Base-by-base conservation (phyloP, 2,329 filamentous ascomycete species). In the Beauveria sp. region DNA sequence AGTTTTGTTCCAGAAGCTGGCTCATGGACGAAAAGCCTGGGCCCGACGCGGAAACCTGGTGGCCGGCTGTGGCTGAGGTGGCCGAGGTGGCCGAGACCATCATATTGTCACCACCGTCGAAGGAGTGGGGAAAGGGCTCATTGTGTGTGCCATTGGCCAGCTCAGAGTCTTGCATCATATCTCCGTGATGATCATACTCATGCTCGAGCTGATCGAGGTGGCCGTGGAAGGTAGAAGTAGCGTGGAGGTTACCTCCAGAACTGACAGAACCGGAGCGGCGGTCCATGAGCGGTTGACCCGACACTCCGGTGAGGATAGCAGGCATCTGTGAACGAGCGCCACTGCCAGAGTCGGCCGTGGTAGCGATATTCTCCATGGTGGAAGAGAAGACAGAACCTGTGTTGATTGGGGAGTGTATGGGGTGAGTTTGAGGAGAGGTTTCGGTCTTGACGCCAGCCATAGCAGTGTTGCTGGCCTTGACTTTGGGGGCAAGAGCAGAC, bases 141-240 rank as follows among this genome's bases (percentile, higher is more conserved):
- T 7, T n/a, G 12, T 22, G 16, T 20, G 34, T 16, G 3, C 22
- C 83, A 12, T 86, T 85, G 64, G 91, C 88, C 66, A 87, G 84
- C 68, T 90, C 88, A 67, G 87, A 79, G 64, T 96, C 90, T 70
- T 97, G 93, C 74, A 96, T 86, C 82, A 96, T 90, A 70, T 93
- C 91, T 74, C 85, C 85, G 77, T 91, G 90, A 61, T 91, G 89
- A 74, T 97, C 93, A 78, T 97, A 98, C 80, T 98, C 93, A 83
- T 96, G 92, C 80, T 98, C 93, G 75, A 98, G 86, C 81, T 96
- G 91, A 76, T 96, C 90, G 76, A 96, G 93, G 75, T 97, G 93
- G 74, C 90, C 95, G 72, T 96, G 91, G 77, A 96, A 97, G 2
- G 79, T 78, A 20, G 90, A 89, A 62, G 91, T 89, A 55, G 90